Percentiles rank a stretch among this genome's conserved stretches.
Evolutionary conservation across 345 rosid species (phyloP).

Genomic region (Jatropha curcas): DNA sequence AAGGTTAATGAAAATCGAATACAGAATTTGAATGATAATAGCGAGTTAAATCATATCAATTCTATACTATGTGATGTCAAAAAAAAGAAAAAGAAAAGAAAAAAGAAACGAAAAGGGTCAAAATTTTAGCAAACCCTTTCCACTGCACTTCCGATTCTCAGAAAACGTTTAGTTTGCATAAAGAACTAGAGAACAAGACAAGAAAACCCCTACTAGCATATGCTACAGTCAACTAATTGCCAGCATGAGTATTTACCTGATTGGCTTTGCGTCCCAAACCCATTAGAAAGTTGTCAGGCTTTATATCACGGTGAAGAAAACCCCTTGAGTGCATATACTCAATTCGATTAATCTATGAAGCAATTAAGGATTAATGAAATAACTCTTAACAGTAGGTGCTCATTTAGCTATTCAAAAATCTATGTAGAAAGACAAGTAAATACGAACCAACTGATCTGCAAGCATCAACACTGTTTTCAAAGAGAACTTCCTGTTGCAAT

Average conservation of each 20-base stretch:
- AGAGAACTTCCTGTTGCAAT: conserved; percentile 25
- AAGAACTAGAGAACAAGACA: background rate
- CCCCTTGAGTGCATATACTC: conserved; percentile 35
- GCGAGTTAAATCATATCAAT: background rate
- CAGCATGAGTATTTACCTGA: conserved; percentile 18
- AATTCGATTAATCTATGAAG: conserved; percentile 24
- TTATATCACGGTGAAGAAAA: conserved; percentile 34
- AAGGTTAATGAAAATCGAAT: no score
- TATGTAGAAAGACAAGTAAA: background rate
- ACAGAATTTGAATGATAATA: background rate
- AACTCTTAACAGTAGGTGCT: background rate
- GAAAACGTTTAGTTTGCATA: background rate
- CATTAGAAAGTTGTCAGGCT: conserved; percentile 33
- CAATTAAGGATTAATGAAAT: background rate
- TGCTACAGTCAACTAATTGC: background rate
- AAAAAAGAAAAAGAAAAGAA: background rate
- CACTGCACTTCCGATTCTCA: background rate
- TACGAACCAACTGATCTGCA: conserved; percentile 29
- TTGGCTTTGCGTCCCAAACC: conserved; percentile 34
- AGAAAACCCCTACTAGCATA: background rate
- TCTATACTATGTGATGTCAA: background rate
- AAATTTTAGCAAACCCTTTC: background rate
- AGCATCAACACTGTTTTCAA: conserved; percentile 33
- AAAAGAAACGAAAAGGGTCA: background rate
- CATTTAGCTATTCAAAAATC: conserved; percentile 9